Evolutionary conservation across 2,329 filamentous ascomycete genomes (phyloP).

Genomic region (Penicillium sp.): DNA sequence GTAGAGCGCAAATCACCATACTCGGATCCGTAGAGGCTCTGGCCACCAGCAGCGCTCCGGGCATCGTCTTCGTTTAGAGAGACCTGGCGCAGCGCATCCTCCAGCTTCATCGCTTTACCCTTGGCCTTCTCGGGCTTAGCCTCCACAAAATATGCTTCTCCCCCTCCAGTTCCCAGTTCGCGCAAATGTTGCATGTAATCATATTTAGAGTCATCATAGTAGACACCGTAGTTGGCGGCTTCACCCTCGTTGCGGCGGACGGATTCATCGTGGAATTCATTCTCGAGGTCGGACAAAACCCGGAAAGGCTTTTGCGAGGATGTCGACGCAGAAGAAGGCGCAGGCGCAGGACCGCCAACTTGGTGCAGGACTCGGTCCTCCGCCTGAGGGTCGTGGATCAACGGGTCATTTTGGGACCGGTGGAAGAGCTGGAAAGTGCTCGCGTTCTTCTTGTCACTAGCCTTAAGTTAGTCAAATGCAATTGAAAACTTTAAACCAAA

Average conservation of each 20-base stretch:
- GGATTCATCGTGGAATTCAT: constrained; percentile 63
- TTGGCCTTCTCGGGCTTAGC: constrained; percentile 61
- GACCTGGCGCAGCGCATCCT: constrained; percentile 71
- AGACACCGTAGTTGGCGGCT: constrained; percentile 89
- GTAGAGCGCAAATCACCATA: constrained; percentile 37
- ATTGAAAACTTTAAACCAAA: constrained; percentile 10
- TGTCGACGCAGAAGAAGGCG: constrained; percentile 27
- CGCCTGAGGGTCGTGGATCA: constrained; percentile 87
- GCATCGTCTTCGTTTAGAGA: constrained; percentile 49
- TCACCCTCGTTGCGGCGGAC: constrained; percentile 92
- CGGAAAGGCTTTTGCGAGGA: constrained; percentile 47
- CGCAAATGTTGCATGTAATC: constrained; percentile 99
- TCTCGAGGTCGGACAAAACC: constrained; percentile 72
- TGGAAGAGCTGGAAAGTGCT: constrained; percentile 93
- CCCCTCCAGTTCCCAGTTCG: constrained; percentile 69
- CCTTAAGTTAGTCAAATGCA: background rate
- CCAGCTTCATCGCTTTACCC: constrained; percentile 74
- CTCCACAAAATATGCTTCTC: constrained; percentile 81
- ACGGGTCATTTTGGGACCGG: constrained; percentile 93
- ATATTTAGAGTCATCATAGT: constrained; percentile 91
- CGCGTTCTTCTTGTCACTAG: constrained; percentile 82
- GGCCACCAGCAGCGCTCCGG: constrained; percentile 23
- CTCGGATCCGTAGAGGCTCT: constrained; percentile 46
- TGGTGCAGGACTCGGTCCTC: constrained; percentile 89
- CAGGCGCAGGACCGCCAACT: constrained; percentile 42